A percentile compares a stretch with the other conserved stretches of the same genome.
These are phyloP conservation scores for Triglochin maritima DNA, from an alignment of 106 monocot genomes.

Conservation along the genomic window DNA sequence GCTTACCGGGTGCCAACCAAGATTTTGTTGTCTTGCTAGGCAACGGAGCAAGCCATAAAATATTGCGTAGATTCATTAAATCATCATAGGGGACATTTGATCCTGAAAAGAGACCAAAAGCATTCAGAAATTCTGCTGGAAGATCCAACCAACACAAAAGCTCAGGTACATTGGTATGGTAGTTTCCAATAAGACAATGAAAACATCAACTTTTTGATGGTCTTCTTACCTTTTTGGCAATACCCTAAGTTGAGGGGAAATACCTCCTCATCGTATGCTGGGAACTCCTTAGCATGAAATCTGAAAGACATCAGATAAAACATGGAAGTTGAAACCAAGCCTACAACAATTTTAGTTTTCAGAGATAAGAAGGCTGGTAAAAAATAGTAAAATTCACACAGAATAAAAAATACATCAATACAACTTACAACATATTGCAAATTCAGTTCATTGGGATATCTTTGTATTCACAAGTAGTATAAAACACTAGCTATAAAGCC, in stretches of 20 bases:
- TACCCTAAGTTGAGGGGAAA: constrained; percentile 80
- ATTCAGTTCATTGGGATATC: no score
- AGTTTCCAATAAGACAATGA: no score
- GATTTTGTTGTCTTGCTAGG: constrained; percentile 49
- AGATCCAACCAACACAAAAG: neutral
- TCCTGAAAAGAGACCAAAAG: constrained; percentile 28
- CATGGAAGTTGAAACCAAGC: neutral
- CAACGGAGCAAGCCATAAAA: constrained; percentile 90
- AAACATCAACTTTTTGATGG: no score
- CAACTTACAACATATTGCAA: no score
- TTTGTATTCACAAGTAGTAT: no score
- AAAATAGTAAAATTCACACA: no score
- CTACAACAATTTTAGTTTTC: no score
- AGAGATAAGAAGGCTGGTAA: no score
- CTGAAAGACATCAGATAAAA: constrained; percentile 15
- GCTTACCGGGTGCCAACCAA: constrained; percentile 77
- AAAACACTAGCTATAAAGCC: no score
- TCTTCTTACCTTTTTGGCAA: constrained; percentile 57
- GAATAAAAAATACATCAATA: no score
- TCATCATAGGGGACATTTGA: constrained; percentile 71
- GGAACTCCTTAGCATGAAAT: constrained; percentile 98
- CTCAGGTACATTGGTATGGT: neutral
- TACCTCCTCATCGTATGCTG: constrained; percentile 58
- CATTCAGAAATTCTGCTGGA: neutral
- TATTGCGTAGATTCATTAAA: constrained; percentile 89